Evolutionary conservation across 2,329 filamentous ascomycete genomes (phyloP).

Genomic region (Botrytis sinoallii): DNA sequence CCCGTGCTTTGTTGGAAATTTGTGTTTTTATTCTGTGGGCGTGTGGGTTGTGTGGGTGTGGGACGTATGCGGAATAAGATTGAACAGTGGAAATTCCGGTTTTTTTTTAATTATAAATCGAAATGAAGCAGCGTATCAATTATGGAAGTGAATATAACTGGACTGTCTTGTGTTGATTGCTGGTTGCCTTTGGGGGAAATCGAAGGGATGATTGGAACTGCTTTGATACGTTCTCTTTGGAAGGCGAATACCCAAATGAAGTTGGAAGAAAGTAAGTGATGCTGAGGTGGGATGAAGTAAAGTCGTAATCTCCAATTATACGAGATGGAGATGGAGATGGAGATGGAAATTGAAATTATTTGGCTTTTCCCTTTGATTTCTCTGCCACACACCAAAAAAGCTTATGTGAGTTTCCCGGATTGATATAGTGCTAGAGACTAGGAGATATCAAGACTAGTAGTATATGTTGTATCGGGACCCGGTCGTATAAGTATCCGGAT

Average conservation of each 20-base stretch:
- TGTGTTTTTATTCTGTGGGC: slow-evolving; percentile 7
- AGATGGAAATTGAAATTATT: background rate
- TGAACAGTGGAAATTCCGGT: background rate
- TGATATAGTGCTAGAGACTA: background rate
- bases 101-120: background rate
- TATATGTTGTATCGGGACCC: no score
- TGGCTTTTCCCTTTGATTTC: background rate
- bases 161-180: background rate
- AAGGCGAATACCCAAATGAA: background rate
- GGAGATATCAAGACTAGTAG: background rate
- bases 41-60: slow-evolving; percentile 1
- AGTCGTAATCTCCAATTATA: background rate
- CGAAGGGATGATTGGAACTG: background rate
- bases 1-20: slow-evolving; percentile 25
- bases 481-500: background rate
- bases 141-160: background rate
- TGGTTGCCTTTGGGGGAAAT: background rate
- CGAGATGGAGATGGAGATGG: background rate
- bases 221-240: background rate
- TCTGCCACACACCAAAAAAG: slow-evolving; percentile 3
- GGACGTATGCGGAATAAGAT: slow-evolving; percentile 3
- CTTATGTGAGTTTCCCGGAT: slow-evolving; percentile 3
- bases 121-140: background rate
- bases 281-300: background rate
- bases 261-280: background rate